A percentile compares a stretch with the other conserved stretches of the same genome.
phyloP scores from a whole-genome alignment of 2,329 filamentous ascomycete genomes.

The Trichophyton simii region DNA sequence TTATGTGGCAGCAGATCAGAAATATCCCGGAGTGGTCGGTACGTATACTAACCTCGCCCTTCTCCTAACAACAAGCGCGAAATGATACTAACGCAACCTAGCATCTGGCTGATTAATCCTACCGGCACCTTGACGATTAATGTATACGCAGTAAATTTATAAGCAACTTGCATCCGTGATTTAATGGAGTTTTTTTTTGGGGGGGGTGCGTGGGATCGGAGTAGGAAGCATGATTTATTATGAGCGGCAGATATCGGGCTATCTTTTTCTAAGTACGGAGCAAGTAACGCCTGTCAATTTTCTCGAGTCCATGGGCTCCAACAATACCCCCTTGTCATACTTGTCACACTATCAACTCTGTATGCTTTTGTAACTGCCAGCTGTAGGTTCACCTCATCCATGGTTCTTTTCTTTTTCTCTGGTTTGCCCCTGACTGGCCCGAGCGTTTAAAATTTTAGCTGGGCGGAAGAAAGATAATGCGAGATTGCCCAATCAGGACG shows the following conservation, averaged over 20 bases:
- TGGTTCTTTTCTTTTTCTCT: neutral
- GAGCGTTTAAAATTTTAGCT: neutral
- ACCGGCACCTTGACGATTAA: neutral
- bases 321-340: too few species aligned
- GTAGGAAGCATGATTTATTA: neutral
- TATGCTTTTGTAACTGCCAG: neutral
- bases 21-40: slow-evolving; percentile 85
- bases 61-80: too few species aligned
- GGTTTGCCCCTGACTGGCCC: neutral
- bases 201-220: neutral
- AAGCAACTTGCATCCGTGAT: neutral
- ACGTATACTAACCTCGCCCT: slow-evolving; percentile 18
- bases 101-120: slow-evolving; percentile 2
- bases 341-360: too few species aligned
- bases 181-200: neutral
- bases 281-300: too few species aligned
- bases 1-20: slow-evolving; percentile 87
- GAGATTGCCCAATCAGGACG: neutral
- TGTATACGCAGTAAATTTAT: neutral
- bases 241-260: neutral
- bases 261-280: neutral
- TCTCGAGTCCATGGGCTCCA: too few species aligned
- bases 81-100: neutral
- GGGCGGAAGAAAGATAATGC: slow-evolving; percentile 2
- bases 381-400: neutral